Conservation (phyloP, 129 eudicot genomes). For the Lactuca saligna region DNA sequence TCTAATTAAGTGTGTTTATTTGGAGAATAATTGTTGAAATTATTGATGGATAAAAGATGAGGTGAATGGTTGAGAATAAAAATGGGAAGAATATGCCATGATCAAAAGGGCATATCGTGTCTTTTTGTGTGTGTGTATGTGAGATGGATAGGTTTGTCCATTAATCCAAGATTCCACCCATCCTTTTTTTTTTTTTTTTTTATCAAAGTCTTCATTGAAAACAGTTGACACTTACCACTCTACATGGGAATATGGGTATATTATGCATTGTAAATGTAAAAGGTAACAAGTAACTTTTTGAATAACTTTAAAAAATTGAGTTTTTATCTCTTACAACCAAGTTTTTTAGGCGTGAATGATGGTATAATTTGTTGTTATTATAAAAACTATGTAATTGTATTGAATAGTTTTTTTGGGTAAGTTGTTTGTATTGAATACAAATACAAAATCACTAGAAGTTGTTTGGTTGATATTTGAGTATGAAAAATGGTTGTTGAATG, state of each 20-base stretch:
- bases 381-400: too few species aligned
- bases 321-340: too few species aligned
- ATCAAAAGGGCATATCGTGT: constrained; percentile 30
- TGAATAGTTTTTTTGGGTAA: neutral
- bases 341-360: neutral
- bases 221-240: constrained; percentile 33
- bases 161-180: constrained; percentile 43
- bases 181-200: constrained; percentile 33
- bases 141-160: constrained; percentile 18
- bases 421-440: neutral
- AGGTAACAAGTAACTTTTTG: too few species aligned
- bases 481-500: constrained; percentile 22
- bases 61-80: constrained; percentile 36
- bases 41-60: constrained; percentile 22
- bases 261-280: neutral
- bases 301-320: too few species aligned
- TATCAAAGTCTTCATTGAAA: constrained; percentile 21
- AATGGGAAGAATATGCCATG: constrained; percentile 39
- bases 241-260: constrained; percentile 18
- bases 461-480: constrained; percentile 24
- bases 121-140: constrained; percentile 17
- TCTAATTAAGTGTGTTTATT: neutral
- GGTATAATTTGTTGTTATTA: neutral
- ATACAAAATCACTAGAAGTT: neutral
- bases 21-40: constrained; percentile 27